Percentiles rank a stretch among this genome's conserved stretches.
phyloP scores from a whole-genome alignment of 805 yeast genomes.

The Myxozyma geophila region DNA sequence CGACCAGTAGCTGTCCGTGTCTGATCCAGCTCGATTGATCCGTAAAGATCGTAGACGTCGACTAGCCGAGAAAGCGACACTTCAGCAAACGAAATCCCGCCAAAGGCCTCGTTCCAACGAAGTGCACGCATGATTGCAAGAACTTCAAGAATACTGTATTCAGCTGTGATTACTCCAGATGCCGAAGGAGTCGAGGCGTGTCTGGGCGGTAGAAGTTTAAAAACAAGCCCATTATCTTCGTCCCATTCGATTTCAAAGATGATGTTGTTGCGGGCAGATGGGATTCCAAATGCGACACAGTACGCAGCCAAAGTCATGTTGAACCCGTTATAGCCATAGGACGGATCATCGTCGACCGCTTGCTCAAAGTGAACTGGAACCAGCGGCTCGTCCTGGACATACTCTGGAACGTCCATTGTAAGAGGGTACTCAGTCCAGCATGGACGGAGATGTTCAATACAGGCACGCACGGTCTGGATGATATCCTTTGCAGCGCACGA shows the following conservation, averaged over 20 bases:
- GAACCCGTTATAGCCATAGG: conserved; percentile 33
- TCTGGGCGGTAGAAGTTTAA: conserved; percentile 32
- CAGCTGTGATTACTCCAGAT: neutral
- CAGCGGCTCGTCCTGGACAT: conserved; percentile 36
- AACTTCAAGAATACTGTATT: conserved; percentile 34
- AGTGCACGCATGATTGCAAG: conserved; percentile 37
- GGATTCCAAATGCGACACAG: conserved; percentile 38
- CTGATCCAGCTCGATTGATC: conserved; percentile 34
- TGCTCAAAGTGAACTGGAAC: conserved; percentile 7
- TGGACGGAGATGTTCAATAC: conserved; percentile 35
- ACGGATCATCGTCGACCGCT: neutral
- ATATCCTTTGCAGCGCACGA: conserved; percentile 38
- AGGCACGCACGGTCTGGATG: conserved; percentile 32
- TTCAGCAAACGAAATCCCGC: conserved; percentile 35
- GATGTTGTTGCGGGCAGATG: conserved; percentile 26
- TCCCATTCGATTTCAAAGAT: conserved; percentile 28
- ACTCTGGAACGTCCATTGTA: conserved; percentile 37
- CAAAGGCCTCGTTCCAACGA: conserved; percentile 39
- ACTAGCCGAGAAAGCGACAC: conserved; percentile 28
- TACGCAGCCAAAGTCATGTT: conserved; percentile 38
- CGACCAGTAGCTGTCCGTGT: conserved; percentile 34
- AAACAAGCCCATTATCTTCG: conserved; percentile 32
- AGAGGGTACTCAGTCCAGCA: conserved; percentile 39
- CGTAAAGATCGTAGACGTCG: conserved; percentile 31
- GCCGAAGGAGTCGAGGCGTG: neutral